Evolutionary conservation across 2,329 filamentous ascomycete species (phyloP).

Genomic region (Nothopassalora personata): DNA sequence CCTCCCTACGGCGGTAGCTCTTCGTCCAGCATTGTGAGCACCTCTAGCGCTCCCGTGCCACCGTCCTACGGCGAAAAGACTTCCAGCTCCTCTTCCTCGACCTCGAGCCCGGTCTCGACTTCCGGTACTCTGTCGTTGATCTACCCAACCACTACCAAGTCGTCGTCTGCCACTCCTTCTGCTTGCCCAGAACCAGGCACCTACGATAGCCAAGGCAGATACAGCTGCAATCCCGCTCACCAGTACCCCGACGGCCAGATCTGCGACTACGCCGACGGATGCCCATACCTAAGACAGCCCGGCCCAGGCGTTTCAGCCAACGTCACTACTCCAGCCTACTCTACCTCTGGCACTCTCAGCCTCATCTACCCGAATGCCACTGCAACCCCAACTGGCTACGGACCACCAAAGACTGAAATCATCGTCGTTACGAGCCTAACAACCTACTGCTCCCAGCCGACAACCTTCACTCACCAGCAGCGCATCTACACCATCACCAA

Average conservation of each 20-base stretch:
- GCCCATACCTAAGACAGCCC: conserved; percentile 1
- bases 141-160: background rate
- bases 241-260: conserved; percentile 17
- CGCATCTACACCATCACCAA: conserved; percentile 63
- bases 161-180: background rate
- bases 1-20: conserved; percentile 2
- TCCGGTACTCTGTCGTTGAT: conserved; percentile 19
- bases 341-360: background rate
- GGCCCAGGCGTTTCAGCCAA: background rate
- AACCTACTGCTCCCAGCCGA: conserved; percentile 55
- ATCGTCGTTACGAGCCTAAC: too few relatives aligned
- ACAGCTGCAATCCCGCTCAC: conserved; percentile 24
- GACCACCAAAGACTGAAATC: too few relatives aligned
- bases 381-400: conserved; percentile 1
- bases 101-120: too few relatives aligned
- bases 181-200: conserved; percentile 6
- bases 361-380: background rate
- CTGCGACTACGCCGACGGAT: conserved; percentile 10
- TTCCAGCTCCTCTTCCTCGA: background rate
- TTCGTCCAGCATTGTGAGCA: background rate
- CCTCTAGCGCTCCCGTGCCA: background rate
- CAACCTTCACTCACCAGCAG: conserved; percentile 57
- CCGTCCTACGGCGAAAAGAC: background rate
- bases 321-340: background rate
- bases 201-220: conserved; percentile 3